Evolutionary conservation across 2,329 filamentous ascomycete species (phyloP), one percentile per base, ranked within the genome.

Genomic region (Penicillium vulpinum): DNA sequence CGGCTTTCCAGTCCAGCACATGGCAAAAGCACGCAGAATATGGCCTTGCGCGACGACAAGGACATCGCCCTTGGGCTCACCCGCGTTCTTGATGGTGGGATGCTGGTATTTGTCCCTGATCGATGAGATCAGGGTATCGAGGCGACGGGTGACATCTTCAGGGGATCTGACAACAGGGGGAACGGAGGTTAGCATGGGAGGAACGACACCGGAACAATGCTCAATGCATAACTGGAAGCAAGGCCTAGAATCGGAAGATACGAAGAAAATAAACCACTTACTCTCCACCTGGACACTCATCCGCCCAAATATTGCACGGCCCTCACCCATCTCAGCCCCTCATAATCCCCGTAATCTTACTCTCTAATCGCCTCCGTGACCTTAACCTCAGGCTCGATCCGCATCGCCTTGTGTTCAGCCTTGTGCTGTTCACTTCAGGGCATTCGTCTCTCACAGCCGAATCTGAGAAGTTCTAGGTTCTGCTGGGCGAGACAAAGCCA

Each of bases 281-380:
- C 88, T 96, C 91, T 72, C 92, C 92, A 3, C 87, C 89, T 1
- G 88, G 88, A 74, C 91, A 96, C 0, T 91, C 91, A 70, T 95
- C 91, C n/a, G 79, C 80, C 91, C 91, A 96, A 62, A 96, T 95
- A 76, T 94, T 89, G 91, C 91, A 95, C 24, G 76, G 73, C 4
- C 78, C 39, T 78, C 63, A 8, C 89, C 89, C 57, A 85, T 78
- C 66, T 82, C 78, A 58, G 76, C 79, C 49, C 91, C 76, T 96
- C 91, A 70, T 95, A 96, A 63, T 88, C 84, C 43, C 90, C 91
- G 70, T 96, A 95, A 75, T 94, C 88, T 91, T 91, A 94, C 73
- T 94, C 90, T 16, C 89, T 83, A 55, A 95, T 85, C 58, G 87
- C 86, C 50, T 90, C 83, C 1, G 87, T 89, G 60, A 91, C 77